These are phyloP conservation scores for Deakozyma indianensis DNA, from an alignment of 805 yeast genomes.

Conservation along the genomic window DNA sequence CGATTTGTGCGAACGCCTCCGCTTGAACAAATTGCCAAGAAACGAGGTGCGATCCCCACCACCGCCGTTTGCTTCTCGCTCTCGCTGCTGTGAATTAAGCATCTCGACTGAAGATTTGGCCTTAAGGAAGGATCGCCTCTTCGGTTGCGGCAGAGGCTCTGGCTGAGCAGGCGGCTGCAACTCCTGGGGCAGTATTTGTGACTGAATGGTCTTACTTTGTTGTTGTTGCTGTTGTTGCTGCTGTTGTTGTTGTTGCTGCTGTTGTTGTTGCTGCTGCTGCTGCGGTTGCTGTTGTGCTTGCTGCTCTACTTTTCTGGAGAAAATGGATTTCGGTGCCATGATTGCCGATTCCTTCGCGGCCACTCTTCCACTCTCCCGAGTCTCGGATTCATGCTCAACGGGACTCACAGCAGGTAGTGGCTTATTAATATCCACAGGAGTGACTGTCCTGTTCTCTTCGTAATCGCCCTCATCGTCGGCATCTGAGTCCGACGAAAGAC, in stretches of 20 bases:
- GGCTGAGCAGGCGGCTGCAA: background rate
- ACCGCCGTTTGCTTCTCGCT: background rate
- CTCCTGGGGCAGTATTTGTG: too few species aligned
- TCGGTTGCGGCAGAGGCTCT: background rate
- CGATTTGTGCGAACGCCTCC: background rate
- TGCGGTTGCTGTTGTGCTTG: background rate
- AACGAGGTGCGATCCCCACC: background rate
- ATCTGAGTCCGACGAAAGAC: background rate
- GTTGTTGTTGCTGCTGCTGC: background rate
- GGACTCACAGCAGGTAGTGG: background rate
- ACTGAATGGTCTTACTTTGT: too few species aligned
- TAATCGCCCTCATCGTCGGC: slow-evolving; percentile 1
- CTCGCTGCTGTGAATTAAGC: background rate
- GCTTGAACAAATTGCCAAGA: background rate
- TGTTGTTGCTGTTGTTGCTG: too few species aligned
- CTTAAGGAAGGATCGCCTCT: background rate
- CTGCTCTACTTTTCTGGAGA: background rate
- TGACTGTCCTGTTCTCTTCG: background rate
- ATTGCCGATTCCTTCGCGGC: background rate
- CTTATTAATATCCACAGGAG: background rate
- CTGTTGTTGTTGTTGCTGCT: too few species aligned
- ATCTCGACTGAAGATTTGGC: background rate
- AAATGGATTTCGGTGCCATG: background rate
- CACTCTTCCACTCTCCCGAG: too few species aligned
- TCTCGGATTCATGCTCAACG: too few species aligned